A percentile compares a stretch with the other conserved stretches of the same genome.
These are phyloP conservation scores for Quercus aquifolioides DNA, from an alignment of 306 rosid genomes.

Conservation along the genomic window DNA sequence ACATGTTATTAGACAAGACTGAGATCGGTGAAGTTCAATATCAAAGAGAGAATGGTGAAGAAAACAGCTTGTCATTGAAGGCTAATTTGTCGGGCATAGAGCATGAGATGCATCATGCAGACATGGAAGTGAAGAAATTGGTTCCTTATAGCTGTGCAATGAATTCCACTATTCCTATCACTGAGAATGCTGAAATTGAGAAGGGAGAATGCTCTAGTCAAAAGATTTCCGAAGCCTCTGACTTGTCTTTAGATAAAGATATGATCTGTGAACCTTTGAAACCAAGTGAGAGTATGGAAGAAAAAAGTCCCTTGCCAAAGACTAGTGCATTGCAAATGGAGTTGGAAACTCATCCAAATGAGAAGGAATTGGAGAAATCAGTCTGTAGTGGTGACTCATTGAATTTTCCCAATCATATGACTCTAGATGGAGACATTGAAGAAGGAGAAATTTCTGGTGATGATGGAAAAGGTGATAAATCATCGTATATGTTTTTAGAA, in stretches of 20 bases:
- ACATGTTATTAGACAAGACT: not conserved
- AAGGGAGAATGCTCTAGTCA: constrained; percentile 20
- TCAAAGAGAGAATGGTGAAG: constrained; percentile 15
- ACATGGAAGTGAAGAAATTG: constrained; percentile 20
- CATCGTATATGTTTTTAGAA: constrained; percentile 25
- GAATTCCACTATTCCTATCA: constrained; percentile 14
- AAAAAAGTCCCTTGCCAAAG: not conserved
- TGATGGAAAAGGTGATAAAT: constrained; percentile 21
- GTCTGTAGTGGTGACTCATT: constrained; percentile 8
- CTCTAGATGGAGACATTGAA: constrained; percentile 45
- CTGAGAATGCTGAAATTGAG: constrained; percentile 29
- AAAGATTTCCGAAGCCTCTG: constrained; percentile 23
- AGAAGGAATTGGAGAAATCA: constrained; percentile 18
- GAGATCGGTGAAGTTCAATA: constrained; percentile 9
- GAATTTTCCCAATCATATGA: constrained; percentile 18
- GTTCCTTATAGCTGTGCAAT: constrained; percentile 12
- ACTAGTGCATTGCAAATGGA: constrained; percentile 7
- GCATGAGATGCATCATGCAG: constrained; percentile 25
- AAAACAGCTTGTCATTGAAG: not conserved
- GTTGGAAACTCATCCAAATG: constrained; percentile 16
- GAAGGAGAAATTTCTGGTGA: constrained; percentile 85
- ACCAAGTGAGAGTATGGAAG: constrained; percentile 9
- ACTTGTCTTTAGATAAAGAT: constrained; percentile 24
- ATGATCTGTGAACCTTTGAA: constrained; percentile 18
- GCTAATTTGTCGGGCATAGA: constrained; percentile 10